Evolutionary conservation across 2,329 filamentous ascomycete species (phyloP).

Genomic region (Aspergillus clavatus): DNA sequence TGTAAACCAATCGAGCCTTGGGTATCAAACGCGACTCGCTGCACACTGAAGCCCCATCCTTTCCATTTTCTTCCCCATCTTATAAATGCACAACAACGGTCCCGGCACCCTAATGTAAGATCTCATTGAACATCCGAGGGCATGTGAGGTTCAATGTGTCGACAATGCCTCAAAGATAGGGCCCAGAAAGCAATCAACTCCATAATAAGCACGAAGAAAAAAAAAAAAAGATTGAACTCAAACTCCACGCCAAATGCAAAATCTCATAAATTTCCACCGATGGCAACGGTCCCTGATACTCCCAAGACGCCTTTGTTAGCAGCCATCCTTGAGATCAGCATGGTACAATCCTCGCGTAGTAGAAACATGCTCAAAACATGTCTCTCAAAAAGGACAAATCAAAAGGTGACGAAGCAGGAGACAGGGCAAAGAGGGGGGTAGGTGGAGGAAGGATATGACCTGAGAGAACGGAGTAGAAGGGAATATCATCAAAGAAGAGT

Average conservation of each 20-base stretch:
- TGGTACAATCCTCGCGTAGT: neutral
- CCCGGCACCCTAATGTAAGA: too few species aligned
- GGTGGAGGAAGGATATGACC: neutral
- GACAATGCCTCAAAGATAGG: neutral
- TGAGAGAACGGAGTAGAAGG: constrained; percentile 9
- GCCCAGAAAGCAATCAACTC: neutral
- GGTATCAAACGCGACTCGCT: constrained; percentile 27
- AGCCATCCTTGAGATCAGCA: neutral
- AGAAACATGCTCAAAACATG: neutral
- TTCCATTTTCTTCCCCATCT: constrained; percentile 7
- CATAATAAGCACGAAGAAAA: neutral
- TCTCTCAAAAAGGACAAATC: constrained; percentile 5
- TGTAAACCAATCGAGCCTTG: constrained; percentile 20
- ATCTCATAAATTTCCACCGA: neutral
- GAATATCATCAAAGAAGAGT: constrained; percentile 5
- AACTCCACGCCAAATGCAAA: constrained; percentile 1
- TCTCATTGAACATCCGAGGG: too few species aligned
- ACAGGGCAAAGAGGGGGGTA: constrained; percentile 10
- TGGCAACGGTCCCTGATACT: neutral
- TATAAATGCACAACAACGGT: too few species aligned
- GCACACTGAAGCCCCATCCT: constrained; percentile 13
- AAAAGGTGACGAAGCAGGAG: constrained; percentile 5
- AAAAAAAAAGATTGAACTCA: neutral
- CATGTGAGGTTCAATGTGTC: too few species aligned
- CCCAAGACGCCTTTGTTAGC: neutral